Evolutionary conservation across 805 yeast genomes (phyloP).

Genomic region (Komagataella pseudopastoris): DNA sequence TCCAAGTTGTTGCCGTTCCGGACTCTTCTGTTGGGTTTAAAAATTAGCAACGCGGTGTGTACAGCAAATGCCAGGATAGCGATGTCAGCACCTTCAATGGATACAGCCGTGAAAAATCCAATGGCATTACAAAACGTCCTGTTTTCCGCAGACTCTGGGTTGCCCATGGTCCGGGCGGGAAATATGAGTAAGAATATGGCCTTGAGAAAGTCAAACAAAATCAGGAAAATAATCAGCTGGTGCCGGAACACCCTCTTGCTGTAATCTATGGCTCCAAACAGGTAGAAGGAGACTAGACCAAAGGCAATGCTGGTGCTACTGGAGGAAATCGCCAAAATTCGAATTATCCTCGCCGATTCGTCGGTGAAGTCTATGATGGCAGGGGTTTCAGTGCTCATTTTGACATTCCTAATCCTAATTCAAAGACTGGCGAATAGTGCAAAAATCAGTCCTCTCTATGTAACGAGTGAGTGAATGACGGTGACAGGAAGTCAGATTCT

Average conservation of each 20-base stretch:
- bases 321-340: slow-evolving; percentile 32
- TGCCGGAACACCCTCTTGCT: slow-evolving; percentile 52
- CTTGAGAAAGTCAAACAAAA: slow-evolving; percentile 65
- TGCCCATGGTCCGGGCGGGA: slow-evolving; percentile 22
- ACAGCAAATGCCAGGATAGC: slow-evolving; percentile 75
- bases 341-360: slow-evolving; percentile 5
- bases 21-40: slow-evolving; percentile 41
- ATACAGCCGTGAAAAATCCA: slow-evolving; percentile 71
- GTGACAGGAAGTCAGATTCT: neutral
- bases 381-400: neutral
- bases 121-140: slow-evolving; percentile 41
- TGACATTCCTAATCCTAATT: neutral
- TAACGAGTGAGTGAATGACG: neutral
- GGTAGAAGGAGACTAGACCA: slow-evolving; percentile 50
- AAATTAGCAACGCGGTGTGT: slow-evolving; percentile 66
- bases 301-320: slow-evolving; percentile 33
- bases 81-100: slow-evolving; percentile 78
- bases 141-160: slow-evolving; percentile 7
- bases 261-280: slow-evolving; percentile 50
- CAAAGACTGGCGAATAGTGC: neutral
- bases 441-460: neutral
- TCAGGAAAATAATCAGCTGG: slow-evolving; percentile 50
- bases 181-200: slow-evolving; percentile 55
- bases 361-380: neutral
- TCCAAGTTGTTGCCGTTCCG: slow-evolving; percentile 29